Evolutionary conservation across 345 rosid species (phyloP).

Genomic region (Eutrema japonicum): DNA sequence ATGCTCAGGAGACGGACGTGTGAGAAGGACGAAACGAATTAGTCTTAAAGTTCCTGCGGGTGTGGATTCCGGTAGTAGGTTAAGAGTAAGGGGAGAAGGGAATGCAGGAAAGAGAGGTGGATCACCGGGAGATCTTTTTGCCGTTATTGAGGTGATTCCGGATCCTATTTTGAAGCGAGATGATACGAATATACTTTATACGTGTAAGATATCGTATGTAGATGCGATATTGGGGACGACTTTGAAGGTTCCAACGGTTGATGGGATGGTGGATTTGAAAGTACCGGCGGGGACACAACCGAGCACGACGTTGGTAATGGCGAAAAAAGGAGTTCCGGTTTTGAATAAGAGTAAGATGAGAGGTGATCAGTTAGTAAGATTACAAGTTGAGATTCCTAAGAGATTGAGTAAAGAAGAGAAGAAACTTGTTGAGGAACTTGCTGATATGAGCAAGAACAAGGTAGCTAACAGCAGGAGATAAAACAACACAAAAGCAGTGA

Average conservation of each 20-base stretch:
- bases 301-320: conserved; percentile 89
- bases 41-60: conserved; percentile 96
- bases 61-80: conserved; percentile 92
- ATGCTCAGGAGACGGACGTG: conserved; percentile 92
- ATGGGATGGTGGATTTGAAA: conserved; percentile 91
- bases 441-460: conserved; percentile 86
- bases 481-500: not conserved
- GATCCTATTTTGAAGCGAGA: conserved; percentile 87
- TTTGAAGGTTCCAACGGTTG: conserved; percentile 89
- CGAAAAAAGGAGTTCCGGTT: conserved; percentile 90
- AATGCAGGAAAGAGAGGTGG: conserved; percentile 95
- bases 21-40: conserved; percentile 82
- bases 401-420: conserved; percentile 84
- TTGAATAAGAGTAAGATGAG: conserved; percentile 86
- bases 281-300: conserved; percentile 96
- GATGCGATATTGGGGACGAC: conserved; percentile 94
- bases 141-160: conserved; percentile 77
- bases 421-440: conserved; percentile 85
- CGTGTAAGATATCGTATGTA: conserved; percentile 85
- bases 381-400: conserved; percentile 97
- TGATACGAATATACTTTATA: conserved; percentile 80
- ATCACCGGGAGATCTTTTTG: conserved; percentile 89
- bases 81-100: conserved; percentile 94
- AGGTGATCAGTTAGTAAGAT: conserved; percentile 96
- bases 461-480: conserved; percentile 72